Base-by-base conservation (phyloP, 305 asterid species). In the Plantago coronopus region DNA sequence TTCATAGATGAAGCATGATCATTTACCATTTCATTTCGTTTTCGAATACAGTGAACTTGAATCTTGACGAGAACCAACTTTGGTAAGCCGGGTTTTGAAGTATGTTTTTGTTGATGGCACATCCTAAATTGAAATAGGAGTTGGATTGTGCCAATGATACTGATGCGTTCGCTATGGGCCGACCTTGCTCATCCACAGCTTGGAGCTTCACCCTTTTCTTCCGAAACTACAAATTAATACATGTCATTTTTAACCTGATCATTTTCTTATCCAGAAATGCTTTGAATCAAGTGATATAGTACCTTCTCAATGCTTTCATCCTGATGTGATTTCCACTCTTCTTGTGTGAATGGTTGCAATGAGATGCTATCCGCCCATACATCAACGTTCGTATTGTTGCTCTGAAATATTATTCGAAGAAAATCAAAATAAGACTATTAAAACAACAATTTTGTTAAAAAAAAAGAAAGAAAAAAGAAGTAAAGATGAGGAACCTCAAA, bases 1-100 rank as follows among this genome's bases (percentile, higher is more conserved):
- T n/a, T n/a, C n/a, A n/a, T n/a, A n/a, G n/a, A n/a, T n/a, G n/a
- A n/a, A n/a, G n/a, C n/a, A n/a, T n/a, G n/a, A n/a, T n/a, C n/a
- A n/a, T n/a, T n/a, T 63, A 60, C 86, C 86, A 81, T 57, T 80
- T 81, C 79, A 81, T 69, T 67, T 81, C 86, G 25, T 81, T 49
- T 25, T 71, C 86, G 20, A 80, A 80, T 0, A 68, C 74, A 0
- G 81, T 68, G 42, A 18, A 62, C 47, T 63, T 77, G 81, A 80
- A 80, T 58, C 81, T 69, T 14, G 83, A 63, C 16, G 65, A 20
- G 49, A 80, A 80, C 81, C 81, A 77, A 1, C 50, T 50, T 25
- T 75, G 79, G 14, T 77, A 80, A 50, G 65, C 79, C 1, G n/a
- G 15, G 23, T 73, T 73, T 2, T 21, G 23, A 3, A 78, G 55